Evolutionary conservation across 2,329 filamentous ascomycete species (phyloP), one percentile per base, ranked within the genome.

Genomic region (Myrmaecium sp.): DNA sequence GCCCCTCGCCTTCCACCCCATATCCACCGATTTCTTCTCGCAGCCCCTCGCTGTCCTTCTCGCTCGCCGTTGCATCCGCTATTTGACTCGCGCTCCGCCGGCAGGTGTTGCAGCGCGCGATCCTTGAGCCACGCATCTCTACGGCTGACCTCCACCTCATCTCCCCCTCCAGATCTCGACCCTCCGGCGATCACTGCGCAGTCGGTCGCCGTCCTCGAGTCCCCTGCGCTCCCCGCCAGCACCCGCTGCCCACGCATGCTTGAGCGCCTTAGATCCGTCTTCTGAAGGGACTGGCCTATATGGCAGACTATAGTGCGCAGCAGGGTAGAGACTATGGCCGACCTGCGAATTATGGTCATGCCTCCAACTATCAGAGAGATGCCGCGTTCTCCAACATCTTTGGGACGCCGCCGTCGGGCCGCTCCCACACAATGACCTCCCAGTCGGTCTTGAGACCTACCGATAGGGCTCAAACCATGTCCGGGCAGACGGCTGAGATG

Each of bases 301-400:
- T 72, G 72, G 69, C 72, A 48, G 69, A 75, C 49, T 67, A 74
- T 54, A 57, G 64, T 46, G 52, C 63, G 38, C 69, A 72, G 46
- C 64, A 69, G 49, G 66, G 67, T 41, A 62, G 69, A 49, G 62
- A 65, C 44, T 63, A 69, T 52, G 50, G 49, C 36, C 57, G 66
- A 48, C 51, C 60, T 34, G 48, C 49, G 32, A 53, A 54, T 35
- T 62, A 68, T 47, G 64, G 60, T 33, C 58, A 61, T 46, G 51
- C 63, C 27, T 57, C 64, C 21, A 57, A 62, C 33, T 54, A 54
- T 44, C 80, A 89, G 56, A 77, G 89, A 57, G 84, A 98, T 69
- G 81, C 82, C 40, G 89, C 86, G 38, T 98, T 91, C 54, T 82
- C 79, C 38, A 86, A 86, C 57, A 95, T 95, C 48, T 98, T 95